Conservation (phyloP, 2,329 filamentous ascomycete species). For the Pseudofabraea citricarpa region DNA sequence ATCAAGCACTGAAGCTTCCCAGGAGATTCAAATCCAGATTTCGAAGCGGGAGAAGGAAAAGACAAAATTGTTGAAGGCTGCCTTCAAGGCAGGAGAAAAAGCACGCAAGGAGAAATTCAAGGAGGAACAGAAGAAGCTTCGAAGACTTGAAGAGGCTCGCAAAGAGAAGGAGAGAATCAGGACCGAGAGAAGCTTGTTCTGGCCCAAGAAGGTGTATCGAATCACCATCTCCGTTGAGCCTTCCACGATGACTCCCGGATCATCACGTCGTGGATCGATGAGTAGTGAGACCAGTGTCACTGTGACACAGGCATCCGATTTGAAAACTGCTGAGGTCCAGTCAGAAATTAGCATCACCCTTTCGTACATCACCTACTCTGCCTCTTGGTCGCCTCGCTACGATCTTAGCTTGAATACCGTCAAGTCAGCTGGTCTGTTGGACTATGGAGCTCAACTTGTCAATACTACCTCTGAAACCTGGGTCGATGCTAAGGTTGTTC, state of each 20-base stretch:
- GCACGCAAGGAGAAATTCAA: constrained; percentile 31
- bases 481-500: constrained; percentile 35
- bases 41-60: constrained; percentile 28
- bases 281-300: constrained; percentile 24
- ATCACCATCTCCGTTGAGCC: constrained; percentile 48
- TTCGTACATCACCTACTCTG: constrained; percentile 29
- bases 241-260: constrained; percentile 34
- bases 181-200: constrained; percentile 40
- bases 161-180: constrained; percentile 41
- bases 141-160: constrained; percentile 30
- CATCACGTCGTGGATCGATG: constrained; percentile 45
- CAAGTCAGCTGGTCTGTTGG: constrained; percentile 28
- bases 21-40: constrained; percentile 30
- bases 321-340: constrained; percentile 8
- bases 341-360: constrained; percentile 23
- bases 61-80: constrained; percentile 19
- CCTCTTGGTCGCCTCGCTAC: constrained; percentile 43
- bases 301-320: constrained; percentile 18
- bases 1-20: constrained; percentile 25
- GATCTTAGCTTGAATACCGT: constrained; percentile 38
- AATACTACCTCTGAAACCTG: constrained; percentile 46
- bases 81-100: constrained; percentile 30
- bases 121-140: constrained; percentile 29
- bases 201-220: constrained; percentile 44
- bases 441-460: constrained; percentile 49